Percentiles rank a stretch among this genome's conserved stretches.
These are phyloP conservation scores for Truncatella angustata DNA, from an alignment of 2,329 filamentous ascomycete genomes.

Conservation along the genomic window DNA sequence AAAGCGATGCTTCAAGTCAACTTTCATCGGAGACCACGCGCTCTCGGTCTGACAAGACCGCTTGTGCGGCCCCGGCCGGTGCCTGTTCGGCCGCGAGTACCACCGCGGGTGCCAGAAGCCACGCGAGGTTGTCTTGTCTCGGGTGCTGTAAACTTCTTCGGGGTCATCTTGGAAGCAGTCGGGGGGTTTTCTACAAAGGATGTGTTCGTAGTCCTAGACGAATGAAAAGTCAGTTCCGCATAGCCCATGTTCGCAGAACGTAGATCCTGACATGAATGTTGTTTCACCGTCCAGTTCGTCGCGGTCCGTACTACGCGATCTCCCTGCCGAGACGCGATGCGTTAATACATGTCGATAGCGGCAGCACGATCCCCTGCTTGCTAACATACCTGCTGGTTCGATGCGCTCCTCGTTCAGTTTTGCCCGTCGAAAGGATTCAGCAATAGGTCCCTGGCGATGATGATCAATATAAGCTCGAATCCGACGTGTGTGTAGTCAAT, in stretches of 20 bases:
- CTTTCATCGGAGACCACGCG: conserved; percentile 43
- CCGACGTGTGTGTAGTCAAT: neutral
- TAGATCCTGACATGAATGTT: conserved; percentile 71
- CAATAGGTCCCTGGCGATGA: conserved; percentile 65
- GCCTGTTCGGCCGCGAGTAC: conserved; percentile 32
- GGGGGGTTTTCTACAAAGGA: conserved; percentile 91
- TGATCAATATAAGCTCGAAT: neutral
- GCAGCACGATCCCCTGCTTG: neutral
- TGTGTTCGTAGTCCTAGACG: conserved; percentile 77
- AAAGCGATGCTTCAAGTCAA: neutral
- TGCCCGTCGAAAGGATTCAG: conserved; percentile 75
- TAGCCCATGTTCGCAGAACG: neutral
- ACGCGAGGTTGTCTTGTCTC: conserved; percentile 45
- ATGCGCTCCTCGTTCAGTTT: conserved; percentile 54
- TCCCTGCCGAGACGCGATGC: conserved; percentile 10
- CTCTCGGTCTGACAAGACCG: conserved; percentile 45
- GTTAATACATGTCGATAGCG: neutral
- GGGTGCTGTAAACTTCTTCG: conserved; percentile 43
- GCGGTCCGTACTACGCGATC: conserved; percentile 27
- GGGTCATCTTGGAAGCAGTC: conserved; percentile 47
- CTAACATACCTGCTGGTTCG: conserved; percentile 11
- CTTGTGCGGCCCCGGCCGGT: conserved; percentile 41
- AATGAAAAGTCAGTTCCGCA: neutral
- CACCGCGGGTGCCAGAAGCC: conserved; percentile 41
- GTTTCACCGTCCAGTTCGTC: conserved; percentile 61